Base-by-base conservation (phyloP, 768 basidiomycete species). In the Mycena metata region DNA sequence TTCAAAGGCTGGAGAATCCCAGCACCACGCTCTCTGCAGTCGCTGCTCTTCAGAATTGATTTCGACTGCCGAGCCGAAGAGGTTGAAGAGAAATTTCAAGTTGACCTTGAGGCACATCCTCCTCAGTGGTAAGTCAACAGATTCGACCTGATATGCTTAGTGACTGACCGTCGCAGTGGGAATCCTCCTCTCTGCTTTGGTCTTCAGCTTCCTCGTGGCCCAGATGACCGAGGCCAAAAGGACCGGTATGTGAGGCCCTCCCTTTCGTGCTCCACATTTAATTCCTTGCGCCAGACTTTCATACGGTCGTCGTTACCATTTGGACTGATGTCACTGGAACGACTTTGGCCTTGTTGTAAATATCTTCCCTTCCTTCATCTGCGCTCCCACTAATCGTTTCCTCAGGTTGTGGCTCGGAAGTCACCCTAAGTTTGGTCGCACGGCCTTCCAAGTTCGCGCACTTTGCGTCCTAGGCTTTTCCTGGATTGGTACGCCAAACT, bases 401-500 rank as follows among this genome's bases (percentile, higher is more conserved):
- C 26, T n/a, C n/a, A 69, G 67, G 30, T 24, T 69, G 23, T 46
- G 16, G 36, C 19, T 60, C 19, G 62, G 67, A 2, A 42, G 62
- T 7, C 24, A 41, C n/a, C 59, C 10, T 21, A 55, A 33, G 39
- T 39, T 69, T 16, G 58, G 62, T 23, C 62, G 67, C 24, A 69
- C 67, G 17, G 39, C 19, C 21, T 24, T 33, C 13, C 67, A 69
- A 39, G 55, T 69, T 39, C 24, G 23, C 26, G 56, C 55, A 6
- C 45, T 69, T 11, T 46, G 57, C 21, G 62, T 35, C 0, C 62
- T 69, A 0, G 67, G n/a, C 23, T 1, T 26, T 15, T 69, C 67
- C 16, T 69, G 67, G 67, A 23, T 54, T 21, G 12, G 67, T 69
- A 49, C 16, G 67, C n/a, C n/a, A 43, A 51, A 26, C 7, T 21